Base-by-base conservation (phyloP, 2,329 filamentous ascomycete genomes). In the Geoglossum cookeanum region DNA sequence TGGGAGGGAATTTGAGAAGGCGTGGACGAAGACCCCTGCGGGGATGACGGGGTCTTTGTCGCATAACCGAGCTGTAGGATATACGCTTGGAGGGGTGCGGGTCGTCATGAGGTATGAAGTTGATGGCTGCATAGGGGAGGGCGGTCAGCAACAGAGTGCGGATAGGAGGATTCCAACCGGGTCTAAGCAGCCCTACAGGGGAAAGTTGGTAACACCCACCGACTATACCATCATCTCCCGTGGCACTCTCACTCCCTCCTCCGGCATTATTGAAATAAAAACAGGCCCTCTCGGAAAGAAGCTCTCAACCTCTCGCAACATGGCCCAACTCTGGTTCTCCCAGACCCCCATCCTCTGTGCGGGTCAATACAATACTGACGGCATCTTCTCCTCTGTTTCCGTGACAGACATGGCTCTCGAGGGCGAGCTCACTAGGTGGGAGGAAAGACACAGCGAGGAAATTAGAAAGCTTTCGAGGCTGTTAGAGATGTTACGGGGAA, bases 311-410 rank as follows among this genome's bases (percentile, higher is more conserved):
- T 32, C 27, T 3, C 22, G 27, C 11, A 51, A 51, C 48, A 8
- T 51, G 3, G 48, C 53, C 5, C 59, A 60, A 48, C 39, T 60
- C 54, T 60, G 59, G 59, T 57, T 58, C 42, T 58, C 59, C 13
- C 42, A 53, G 33, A 60, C 59, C 5, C 57, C 59, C 6, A 56
- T 58, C 33, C 45, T 60, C 8, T 58, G 33, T 32, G n/a, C 13
- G 9, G 57, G 59, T 2, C 17, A 30, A 7, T 51, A 58, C 52
- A 27, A 35, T 11, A 51, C 30, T 4, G 57, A 55, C 15, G 45
- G 48, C 4, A 7, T 32, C 27, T 51, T 51, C 15, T 32, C 27
- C 2, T 5, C 30, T 7, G 48, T 51, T 15, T 32, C 27, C 11
- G 29, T 32, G 45, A 45, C 17, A 17, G 27, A 51, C 30, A 29